These are phyloP conservation scores for Saccharomycopsis guyanensis DNA, from an alignment of 805 yeast species.

Conservation along the genomic window DNA sequence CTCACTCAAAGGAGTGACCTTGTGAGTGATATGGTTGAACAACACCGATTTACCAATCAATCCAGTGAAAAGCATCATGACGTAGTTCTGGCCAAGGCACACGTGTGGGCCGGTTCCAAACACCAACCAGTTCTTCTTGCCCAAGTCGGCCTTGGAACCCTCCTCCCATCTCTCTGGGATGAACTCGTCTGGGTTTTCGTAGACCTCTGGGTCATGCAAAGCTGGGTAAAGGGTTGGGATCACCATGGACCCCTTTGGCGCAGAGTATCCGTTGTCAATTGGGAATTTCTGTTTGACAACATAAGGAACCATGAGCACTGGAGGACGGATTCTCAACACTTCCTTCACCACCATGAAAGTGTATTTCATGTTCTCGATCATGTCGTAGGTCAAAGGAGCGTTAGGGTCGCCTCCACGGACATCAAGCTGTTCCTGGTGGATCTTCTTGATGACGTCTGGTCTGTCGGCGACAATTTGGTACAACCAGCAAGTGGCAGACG, in stretches of 20 bases:
- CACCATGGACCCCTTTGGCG: conserved; percentile 96
- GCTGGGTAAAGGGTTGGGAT: conserved; percentile 95
- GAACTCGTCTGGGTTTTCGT: conserved; percentile 88
- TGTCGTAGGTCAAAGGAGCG: conserved; percentile 52
- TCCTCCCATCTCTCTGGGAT: conserved; percentile 93
- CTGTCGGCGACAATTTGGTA: conserved; percentile 95
- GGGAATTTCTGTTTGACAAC: conserved; percentile 84
- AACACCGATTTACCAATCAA: conserved; percentile 87
- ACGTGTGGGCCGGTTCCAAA: conserved; percentile 97
- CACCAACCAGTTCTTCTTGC: conserved; percentile 88
- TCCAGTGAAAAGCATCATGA: conserved; percentile 80
- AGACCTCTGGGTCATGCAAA: conserved; percentile 94
- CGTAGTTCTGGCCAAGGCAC: conserved; percentile 92
- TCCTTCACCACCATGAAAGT: conserved; percentile 90
- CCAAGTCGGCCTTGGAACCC: conserved; percentile 67
- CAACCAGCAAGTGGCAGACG: conserved; percentile 96
- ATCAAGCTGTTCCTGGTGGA: conserved; percentile 84
- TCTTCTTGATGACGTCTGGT: conserved; percentile 79
- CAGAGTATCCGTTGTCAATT: conserved; percentile 73
- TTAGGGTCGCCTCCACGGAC: conserved; percentile 74
- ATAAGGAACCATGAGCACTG: conserved; percentile 97
- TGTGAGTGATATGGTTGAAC: conserved; percentile 73
- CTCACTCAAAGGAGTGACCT: conserved; percentile 78
- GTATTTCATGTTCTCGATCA: conserved; percentile 81
- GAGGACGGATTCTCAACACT: conserved; percentile 90